These are phyloP conservation scores for Venustampulla echinocandica DNA, from an alignment of 495 filamentous ascomycete genomes.

Conservation along the genomic window DNA sequence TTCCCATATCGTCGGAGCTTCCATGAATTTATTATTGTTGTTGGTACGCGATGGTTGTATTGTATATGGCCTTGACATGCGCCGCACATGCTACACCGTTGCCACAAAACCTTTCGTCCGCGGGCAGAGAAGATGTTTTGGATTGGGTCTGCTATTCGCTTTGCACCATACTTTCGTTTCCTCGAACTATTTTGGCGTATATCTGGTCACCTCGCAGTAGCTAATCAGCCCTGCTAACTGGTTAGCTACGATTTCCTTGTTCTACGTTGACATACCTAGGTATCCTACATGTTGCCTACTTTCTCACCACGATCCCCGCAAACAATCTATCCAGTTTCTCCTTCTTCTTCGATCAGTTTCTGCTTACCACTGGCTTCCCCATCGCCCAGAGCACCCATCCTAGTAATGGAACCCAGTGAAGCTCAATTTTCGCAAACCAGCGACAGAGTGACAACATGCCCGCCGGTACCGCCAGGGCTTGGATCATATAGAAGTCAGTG, in stretches of 20 bases:
- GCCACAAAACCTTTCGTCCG: constrained; percentile 49
- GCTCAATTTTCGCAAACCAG: constrained; percentile 49
- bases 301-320: constrained; percentile 33
- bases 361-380: constrained; percentile 50
- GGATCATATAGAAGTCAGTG: constrained; percentile 54
- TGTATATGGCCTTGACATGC: constrained; percentile 50
- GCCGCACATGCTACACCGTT: constrained; percentile 41
- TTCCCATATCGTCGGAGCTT: constrained; percentile 43
- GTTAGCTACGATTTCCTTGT: neutral
- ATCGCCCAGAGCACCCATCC: constrained; percentile 55
- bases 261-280: neutral
- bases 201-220: constrained; percentile 51
- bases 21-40: constrained; percentile 35
- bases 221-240: constrained; percentile 44
- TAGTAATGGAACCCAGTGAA: constrained; percentile 46
- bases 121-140: constrained; percentile 46
- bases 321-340: constrained; percentile 46
- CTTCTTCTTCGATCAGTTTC: constrained; percentile 46
- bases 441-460: constrained; percentile 49
- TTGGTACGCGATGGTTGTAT: constrained; percentile 48
- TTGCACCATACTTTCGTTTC: constrained; percentile 41
- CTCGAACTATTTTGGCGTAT: constrained; percentile 40
- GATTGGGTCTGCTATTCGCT: constrained; percentile 35
- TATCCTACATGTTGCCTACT: constrained; percentile 47
- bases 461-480: constrained; percentile 40